Evolutionary conservation across 1,284 basidiomycete genomes (phyloP).

Genomic region (Peniophora sp.): DNA sequence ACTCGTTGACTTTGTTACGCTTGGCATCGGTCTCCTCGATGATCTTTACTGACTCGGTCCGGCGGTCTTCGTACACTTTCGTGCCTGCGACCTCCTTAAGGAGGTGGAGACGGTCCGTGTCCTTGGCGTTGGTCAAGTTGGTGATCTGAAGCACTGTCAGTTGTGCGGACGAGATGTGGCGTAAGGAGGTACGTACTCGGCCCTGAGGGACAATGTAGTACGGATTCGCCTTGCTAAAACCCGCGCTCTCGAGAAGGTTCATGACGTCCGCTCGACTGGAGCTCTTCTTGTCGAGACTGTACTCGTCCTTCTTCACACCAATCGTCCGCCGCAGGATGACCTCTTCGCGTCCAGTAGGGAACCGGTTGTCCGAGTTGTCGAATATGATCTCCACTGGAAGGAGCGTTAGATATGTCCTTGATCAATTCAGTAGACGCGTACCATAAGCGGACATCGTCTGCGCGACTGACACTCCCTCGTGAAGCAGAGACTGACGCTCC

Average conservation of each 20-base stretch:
- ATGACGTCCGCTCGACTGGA: conserved; percentile 96
- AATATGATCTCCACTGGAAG: conserved; percentile 75
- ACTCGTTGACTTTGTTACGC: conserved; percentile 84
- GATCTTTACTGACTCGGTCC: conserved; percentile 87
- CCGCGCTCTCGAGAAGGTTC: conserved; percentile 91
- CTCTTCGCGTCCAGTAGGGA: conserved; percentile 82
- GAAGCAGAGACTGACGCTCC: conserved; percentile 86
- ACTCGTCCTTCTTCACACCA: conserved; percentile 98
- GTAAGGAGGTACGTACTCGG: conserved; percentile 49
- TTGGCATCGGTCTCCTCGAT: conserved; percentile 97
- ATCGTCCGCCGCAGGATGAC: conserved; percentile 89
- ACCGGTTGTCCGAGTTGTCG: conserved; percentile 86
- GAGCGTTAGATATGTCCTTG: conserved; percentile 15
- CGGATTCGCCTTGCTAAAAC: conserved; percentile 95
- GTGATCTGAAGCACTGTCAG: conserved; percentile 62
- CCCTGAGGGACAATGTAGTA: conserved; percentile 99
- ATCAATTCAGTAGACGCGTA: conserved; percentile 22
- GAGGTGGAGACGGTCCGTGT: conserved; percentile 86
- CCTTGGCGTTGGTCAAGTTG: conserved; percentile 94
- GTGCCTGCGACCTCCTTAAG: conserved; percentile 99
- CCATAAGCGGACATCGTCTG: conserved; percentile 93
- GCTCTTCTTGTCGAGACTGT: conserved; percentile 93
- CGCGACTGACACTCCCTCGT: conserved; percentile 86
- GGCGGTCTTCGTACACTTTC: conserved; percentile 94
- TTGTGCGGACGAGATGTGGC: neutral